Evolutionary conservation across 2,329 filamentous ascomycete species (phyloP).

Genomic region (Bipolaris cookei): DNA sequence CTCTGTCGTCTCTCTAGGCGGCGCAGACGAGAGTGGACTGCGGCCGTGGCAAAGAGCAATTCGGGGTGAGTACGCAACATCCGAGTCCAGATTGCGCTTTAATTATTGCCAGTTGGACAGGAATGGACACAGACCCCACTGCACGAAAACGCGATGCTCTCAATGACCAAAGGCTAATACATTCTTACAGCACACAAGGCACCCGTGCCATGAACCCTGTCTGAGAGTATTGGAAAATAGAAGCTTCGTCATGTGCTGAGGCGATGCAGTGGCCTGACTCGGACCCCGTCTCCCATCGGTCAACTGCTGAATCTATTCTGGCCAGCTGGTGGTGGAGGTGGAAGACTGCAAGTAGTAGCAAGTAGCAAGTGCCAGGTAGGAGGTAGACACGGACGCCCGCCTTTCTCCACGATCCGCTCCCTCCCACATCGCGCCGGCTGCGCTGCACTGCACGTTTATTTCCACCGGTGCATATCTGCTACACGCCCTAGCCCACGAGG

Average conservation of each 20-base stretch:
- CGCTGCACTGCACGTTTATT: constrained; percentile 52
- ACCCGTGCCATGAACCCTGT: constrained; percentile 17
- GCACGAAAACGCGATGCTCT: constrained; percentile 33
- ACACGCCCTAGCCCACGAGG: constrained; percentile 45
- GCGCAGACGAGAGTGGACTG: background rate
- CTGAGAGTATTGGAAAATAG: constrained; percentile 19
- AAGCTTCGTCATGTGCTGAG: constrained; percentile 19
- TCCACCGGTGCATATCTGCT: constrained; percentile 46
- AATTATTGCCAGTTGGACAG: constrained; percentile 38
- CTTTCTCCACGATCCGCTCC: constrained; percentile 47
- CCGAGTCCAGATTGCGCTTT: constrained; percentile 43
- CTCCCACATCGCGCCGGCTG: constrained; percentile 49
- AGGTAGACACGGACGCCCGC: constrained; percentile 42
- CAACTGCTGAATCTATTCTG: constrained; percentile 6
- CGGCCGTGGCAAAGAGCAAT: background rate
- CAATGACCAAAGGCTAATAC: constrained; percentile 31
- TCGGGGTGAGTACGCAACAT: constrained; percentile 13
- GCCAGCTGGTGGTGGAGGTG: constrained; percentile 31
- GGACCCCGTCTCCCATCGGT: constrained; percentile 13
- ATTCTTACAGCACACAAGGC: constrained; percentile 8
- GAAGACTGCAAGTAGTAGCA: background rate
- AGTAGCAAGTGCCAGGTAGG: constrained; percentile 29
- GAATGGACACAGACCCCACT: constrained; percentile 43
- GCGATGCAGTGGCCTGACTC: constrained; percentile 7
- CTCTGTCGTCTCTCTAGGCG: background rate